These are phyloP conservation scores for Paramecium caudatum DNA, from an alignment of 73 alveolate species.

Conservation along the genomic window DNA sequence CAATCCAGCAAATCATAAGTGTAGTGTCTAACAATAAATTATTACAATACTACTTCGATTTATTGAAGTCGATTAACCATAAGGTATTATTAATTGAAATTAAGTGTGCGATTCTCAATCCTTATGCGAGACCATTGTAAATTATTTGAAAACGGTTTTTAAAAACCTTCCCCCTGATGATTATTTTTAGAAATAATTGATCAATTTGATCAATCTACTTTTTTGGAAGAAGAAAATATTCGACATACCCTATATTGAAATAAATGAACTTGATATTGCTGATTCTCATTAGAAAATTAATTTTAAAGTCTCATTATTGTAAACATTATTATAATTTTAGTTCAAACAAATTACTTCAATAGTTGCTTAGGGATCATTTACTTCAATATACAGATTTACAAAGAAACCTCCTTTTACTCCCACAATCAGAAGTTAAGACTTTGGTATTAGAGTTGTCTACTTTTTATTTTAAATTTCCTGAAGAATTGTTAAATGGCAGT, in stretches of 20 bases:
- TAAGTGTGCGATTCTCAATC: conserved; percentile 25
- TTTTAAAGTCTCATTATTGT: conserved; percentile 7
- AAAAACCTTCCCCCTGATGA: not conserved
- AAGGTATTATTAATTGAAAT: not conserved
- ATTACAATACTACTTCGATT: not conserved
- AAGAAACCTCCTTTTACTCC: not conserved
- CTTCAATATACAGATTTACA: not conserved
- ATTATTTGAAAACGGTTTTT: not conserved
- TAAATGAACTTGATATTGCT: not conserved
- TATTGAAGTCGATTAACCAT: not conserved
- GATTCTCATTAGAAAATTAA: not conserved
- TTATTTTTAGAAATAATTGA: conserved; percentile 8
- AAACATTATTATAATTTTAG: not conserved
- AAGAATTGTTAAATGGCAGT: not conserved
- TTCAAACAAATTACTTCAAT: not conserved
- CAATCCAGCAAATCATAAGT: not conserved
- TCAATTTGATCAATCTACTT: not conserved
- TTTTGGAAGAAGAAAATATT: conserved; percentile 37
- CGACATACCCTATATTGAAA: not conserved
- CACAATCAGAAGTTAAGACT: not conserved
- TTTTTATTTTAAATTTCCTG: not conserved
- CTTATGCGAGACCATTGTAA: not conserved
- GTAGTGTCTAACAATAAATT: not conserved
- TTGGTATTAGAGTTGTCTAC: conserved; percentile 14
- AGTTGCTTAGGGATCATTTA: not conserved